Conservation (phyloP, 176 grass and related monocot species). For the Tillandsia leiboldiana region DNA sequence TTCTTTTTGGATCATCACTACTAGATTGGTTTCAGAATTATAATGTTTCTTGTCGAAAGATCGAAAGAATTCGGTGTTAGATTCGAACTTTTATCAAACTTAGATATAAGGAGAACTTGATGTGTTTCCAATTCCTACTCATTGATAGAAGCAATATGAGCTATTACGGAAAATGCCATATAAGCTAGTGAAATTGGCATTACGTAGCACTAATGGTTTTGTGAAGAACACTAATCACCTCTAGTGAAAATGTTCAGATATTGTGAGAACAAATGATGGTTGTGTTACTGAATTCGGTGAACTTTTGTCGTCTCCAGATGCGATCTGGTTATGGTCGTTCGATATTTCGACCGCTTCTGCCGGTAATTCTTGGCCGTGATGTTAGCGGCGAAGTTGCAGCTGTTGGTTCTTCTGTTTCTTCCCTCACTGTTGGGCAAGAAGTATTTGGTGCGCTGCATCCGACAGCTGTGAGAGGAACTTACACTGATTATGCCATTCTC, state of each 20-base stretch:
- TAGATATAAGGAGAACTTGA: neutral
- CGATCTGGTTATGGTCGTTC: conserved; percentile 83
- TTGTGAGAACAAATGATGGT: neutral
- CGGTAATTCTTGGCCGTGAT: conserved; percentile 80
- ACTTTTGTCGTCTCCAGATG: conserved; percentile 36
- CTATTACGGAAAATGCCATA: too few relatives aligned
- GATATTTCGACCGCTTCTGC: conserved; percentile 64
- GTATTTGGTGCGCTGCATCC: conserved; percentile 87
- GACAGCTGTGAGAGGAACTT: conserved; percentile 88
- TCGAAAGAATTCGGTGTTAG: too few relatives aligned
- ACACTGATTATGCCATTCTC: conserved; percentile 78
- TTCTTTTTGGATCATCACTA: neutral
- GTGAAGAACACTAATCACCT: neutral
- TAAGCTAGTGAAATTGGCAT: neutral
- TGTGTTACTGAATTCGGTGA: conserved; percentile 11
- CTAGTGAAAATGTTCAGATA: neutral
- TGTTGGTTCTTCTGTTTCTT: conserved; percentile 54
- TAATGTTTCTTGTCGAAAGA: conserved; percentile 8
- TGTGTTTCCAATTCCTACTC: neutral
- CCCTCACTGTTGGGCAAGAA: conserved; percentile 59
- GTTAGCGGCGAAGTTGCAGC: conserved; percentile 93
- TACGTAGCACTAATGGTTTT: neutral
- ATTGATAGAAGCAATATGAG: too few relatives aligned
- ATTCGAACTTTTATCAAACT: neutral
- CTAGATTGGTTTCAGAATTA: conserved; percentile 1